Conservation (phyloP, 345 rosid genomes). For the Eucalyptus rudis region DNA sequence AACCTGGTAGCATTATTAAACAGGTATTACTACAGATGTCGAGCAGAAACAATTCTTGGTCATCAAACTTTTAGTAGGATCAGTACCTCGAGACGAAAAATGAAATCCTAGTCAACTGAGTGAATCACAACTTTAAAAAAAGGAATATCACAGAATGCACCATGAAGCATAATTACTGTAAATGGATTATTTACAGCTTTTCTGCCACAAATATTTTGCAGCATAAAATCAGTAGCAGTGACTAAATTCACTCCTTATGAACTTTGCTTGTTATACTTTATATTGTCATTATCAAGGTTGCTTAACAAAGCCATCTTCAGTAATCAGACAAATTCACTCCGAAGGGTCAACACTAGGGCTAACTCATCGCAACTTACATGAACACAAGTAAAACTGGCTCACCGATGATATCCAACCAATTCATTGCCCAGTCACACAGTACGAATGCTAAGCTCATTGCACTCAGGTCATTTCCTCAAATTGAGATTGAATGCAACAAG, state of each 20-base stretch:
- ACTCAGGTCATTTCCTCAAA: neutral
- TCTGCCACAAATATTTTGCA: neutral
- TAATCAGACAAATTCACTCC: neutral
- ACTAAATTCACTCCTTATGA: neutral
- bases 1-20: slow-evolving; percentile 17
- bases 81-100: neutral
- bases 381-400: neutral
- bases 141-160: neutral
- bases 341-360: neutral
- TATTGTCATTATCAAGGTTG: neutral
- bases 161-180: neutral
- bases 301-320: neutral
- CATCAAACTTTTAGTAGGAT: neutral
- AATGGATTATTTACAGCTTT: neutral
- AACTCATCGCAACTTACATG: neutral
- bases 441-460: neutral
- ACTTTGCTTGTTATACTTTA: neutral
- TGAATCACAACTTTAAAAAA: neutral
- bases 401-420: neutral
- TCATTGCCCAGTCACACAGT: neutral
- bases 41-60: neutral
- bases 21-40: neutral
- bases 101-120: neutral
- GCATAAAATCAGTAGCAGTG: neutral
- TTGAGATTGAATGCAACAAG: neutral